Conservation (phyloP, 225 moss, liverwort and hornwort species). For the Rhytidiadelphus loreus region DNA sequence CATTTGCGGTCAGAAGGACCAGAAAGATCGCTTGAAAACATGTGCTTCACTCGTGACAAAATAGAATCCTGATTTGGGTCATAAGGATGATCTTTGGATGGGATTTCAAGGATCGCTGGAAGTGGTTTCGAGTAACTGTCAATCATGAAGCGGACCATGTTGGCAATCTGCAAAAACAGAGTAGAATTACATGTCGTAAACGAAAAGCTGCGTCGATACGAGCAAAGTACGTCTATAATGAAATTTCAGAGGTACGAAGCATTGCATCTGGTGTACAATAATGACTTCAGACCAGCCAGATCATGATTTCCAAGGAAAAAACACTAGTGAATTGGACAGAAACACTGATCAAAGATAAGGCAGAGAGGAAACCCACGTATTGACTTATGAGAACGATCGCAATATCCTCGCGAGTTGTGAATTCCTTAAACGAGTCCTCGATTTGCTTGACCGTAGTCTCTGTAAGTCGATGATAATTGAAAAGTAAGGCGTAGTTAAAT, state of each 20-base stretch:
- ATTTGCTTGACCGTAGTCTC: conserved; percentile 82
- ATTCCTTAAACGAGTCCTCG: conserved; percentile 89
- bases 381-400: conserved; percentile 86
- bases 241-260: not conserved
- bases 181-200: not conserved
- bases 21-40: conserved; percentile 55
- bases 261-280: not conserved
- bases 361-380: conserved; percentile 43
- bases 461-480: not conserved
- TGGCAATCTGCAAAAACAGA: conserved; percentile 58
- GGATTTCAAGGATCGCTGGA: conserved; percentile 82
- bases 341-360: not conserved
- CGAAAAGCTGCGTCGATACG: not conserved
- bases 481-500: not conserved
- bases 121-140: conserved; percentile 68
- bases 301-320: not conserved
- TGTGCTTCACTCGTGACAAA: conserved; percentile 42
- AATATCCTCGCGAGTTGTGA: conserved; percentile 71
- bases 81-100: conserved; percentile 88
- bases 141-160: conserved; percentile 73
- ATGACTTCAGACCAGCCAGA: not conserved
- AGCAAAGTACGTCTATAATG: not conserved
- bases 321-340: not conserved
- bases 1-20: conserved; percentile 27
- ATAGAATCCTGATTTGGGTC: conserved; percentile 80